These are phyloP conservation scores for Globisporangium yorkense DNA, from an alignment of 352 stramenopile genomes.

Conservation along the genomic window DNA sequence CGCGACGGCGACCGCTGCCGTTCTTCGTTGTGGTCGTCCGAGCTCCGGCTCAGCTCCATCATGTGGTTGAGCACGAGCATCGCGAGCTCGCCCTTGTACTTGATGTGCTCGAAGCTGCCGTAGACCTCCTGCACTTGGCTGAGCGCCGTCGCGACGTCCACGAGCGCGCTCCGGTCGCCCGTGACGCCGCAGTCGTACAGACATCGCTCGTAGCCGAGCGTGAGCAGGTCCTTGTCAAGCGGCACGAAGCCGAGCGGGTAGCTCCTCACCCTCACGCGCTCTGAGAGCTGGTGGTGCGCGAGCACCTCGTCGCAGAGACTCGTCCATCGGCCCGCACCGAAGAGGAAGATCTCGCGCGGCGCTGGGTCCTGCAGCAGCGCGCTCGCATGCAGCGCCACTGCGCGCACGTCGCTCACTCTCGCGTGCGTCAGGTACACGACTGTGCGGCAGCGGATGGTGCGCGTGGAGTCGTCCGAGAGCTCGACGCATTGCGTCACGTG, in stretches of 20 bases:
- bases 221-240: conserved; percentile 52
- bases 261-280: conserved; percentile 33
- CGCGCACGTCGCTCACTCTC: conserved; percentile 34
- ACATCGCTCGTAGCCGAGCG: conserved; percentile 43
- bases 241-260: conserved; percentile 52
- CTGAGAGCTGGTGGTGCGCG: conserved; percentile 22
- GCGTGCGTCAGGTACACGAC: conserved; percentile 49
- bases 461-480: conserved; percentile 39
- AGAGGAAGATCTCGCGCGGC: conserved; percentile 22
- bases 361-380: conserved; percentile 20
- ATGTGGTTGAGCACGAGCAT: conserved; percentile 64
- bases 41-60: conserved; percentile 39
- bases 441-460: conserved; percentile 13
- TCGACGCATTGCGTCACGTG: conserved; percentile 49
- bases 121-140: conserved; percentile 51
- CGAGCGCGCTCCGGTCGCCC: conserved; percentile 39
- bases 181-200: conserved; percentile 47
- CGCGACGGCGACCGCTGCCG: background rate
- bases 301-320: conserved; percentile 43
- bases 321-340: conserved; percentile 45
- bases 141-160: conserved; percentile 43
- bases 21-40: conserved; percentile 1
- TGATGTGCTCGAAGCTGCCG: conserved; percentile 55
- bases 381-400: conserved; percentile 34
- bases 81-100: conserved; percentile 73